Conservation (phyloP, 2,329 filamentous ascomycete species). For the Akanthomyces lecanii region DNA sequence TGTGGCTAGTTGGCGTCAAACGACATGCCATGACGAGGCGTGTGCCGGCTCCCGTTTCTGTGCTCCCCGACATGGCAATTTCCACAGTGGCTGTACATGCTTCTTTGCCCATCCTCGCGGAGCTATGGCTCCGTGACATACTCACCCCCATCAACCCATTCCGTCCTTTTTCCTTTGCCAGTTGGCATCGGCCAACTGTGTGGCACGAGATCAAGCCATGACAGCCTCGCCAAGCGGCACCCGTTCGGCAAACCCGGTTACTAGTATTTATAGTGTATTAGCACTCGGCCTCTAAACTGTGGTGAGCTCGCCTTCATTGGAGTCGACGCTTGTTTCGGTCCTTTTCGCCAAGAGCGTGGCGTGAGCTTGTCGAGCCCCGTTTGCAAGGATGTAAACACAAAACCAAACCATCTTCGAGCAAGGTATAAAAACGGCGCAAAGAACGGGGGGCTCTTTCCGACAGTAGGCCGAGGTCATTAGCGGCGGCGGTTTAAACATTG, state of each 20-base stretch:
- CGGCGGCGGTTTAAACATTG: background rate
- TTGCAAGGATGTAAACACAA: background rate
- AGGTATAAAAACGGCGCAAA: background rate
- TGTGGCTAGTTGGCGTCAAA: slow-evolving; percentile 7
- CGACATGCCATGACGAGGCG: background rate
- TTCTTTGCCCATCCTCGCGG: background rate
- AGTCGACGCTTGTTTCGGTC: background rate
- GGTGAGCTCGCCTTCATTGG: background rate
- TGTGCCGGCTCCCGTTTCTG: background rate
- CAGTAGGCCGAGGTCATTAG: background rate
- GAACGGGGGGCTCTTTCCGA: background rate
- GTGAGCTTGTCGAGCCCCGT: background rate
- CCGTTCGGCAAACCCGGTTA: slow-evolving; percentile 1
- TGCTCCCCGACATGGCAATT: background rate
- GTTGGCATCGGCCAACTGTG: background rate
- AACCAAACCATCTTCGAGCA: background rate
- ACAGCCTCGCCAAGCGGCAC: background rate
- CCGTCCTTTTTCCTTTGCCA: background rate
- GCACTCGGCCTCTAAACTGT: background rate
- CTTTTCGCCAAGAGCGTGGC: slow-evolving; percentile 7
- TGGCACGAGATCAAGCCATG: slow-evolving; percentile 2
- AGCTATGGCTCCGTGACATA: background rate
- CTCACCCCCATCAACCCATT: background rate
- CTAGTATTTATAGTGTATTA: background rate
- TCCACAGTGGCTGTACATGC: background rate